phyloP scores from a whole-genome alignment of 352 stramenopile species.

The Pythium coloratum region DNA sequence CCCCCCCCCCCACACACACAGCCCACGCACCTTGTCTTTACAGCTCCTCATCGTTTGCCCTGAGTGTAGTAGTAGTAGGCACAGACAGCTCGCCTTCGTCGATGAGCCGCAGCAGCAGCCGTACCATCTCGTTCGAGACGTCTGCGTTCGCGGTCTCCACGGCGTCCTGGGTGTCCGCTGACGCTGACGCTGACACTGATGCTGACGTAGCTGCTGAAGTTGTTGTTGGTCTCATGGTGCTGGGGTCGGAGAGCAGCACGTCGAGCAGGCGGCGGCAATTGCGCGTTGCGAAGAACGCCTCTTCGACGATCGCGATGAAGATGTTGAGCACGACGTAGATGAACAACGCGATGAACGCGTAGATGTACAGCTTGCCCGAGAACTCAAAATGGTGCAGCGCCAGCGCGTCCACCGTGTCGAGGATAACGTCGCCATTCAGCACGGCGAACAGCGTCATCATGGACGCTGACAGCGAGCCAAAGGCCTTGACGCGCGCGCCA shows the following conservation, averaged over 20 bases:
- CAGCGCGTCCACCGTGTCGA: slow-evolving; percentile 89
- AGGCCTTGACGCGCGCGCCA: slow-evolving; percentile 73
- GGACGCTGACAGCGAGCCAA: slow-evolving; percentile 62
- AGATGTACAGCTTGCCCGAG: slow-evolving; percentile 82
- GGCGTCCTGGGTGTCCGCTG: neutral
- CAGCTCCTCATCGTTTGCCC: neutral
- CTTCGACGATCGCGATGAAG: slow-evolving; percentile 91
- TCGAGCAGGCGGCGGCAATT: slow-evolving; percentile 60
- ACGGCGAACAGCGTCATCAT: slow-evolving; percentile 88
- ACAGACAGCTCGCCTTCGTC: slow-evolving; percentile 19
- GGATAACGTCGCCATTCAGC: slow-evolving; percentile 91
- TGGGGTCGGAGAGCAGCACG: slow-evolving; percentile 55
- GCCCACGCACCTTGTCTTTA: too few species aligned
- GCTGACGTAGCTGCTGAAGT: slow-evolving; percentile 8
- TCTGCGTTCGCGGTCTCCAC: slow-evolving; percentile 3
- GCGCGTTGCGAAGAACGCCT: slow-evolving; percentile 90
- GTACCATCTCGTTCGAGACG: slow-evolving; percentile 53
- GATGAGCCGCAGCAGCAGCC: slow-evolving; percentile 47
- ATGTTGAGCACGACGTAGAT: slow-evolving; percentile 94
- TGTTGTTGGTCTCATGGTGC: slow-evolving; percentile 27
- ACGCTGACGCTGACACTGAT: neutral
- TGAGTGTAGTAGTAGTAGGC: too few species aligned
- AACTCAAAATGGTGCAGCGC: slow-evolving; percentile 61
- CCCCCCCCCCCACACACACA: too few species aligned
- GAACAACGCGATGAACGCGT: slow-evolving; percentile 90